phyloP scores from a whole-genome alignment of 495 filamentous ascomycete genomes.

The Rhizodiscina lignyota region DNA sequence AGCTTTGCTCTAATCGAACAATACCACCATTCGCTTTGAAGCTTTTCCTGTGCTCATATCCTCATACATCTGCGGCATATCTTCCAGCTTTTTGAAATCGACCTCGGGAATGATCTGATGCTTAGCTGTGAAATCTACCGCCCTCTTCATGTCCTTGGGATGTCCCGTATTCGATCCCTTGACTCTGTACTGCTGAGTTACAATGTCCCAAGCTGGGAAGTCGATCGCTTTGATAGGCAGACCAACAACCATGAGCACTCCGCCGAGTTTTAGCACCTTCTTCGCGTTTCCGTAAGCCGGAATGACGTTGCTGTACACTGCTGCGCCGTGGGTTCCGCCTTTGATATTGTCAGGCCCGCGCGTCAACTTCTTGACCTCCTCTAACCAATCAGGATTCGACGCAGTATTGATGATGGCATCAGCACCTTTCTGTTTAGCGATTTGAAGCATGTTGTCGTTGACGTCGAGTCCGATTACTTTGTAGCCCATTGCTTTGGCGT shows the following conservation, averaged over 20 bases:
- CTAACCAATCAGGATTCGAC: slow-evolving; percentile 18
- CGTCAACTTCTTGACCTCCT: slow-evolving; percentile 20
- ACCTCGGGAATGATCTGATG: slow-evolving; percentile 21
- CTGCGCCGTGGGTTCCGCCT: slow-evolving; percentile 19
- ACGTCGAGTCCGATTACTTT: too few relatives aligned
- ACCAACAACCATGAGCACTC: slow-evolving; percentile 26
- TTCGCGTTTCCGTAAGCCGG: slow-evolving; percentile 16
- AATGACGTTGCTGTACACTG: slow-evolving; percentile 21
- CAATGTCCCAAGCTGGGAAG: slow-evolving; percentile 15
- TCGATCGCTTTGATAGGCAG: slow-evolving; percentile 18
- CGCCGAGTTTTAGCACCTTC: slow-evolving; percentile 12
- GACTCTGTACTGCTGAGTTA: slow-evolving; percentile 13
- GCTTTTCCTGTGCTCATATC: slow-evolving; percentile 17
- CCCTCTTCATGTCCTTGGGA: slow-evolving; percentile 21
- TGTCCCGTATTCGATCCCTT: slow-evolving; percentile 19
- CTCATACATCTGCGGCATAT: slow-evolving; percentile 17
- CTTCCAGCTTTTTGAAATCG: slow-evolving; percentile 20
- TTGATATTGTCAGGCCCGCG: too few relatives aligned
- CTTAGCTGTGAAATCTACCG: slow-evolving; percentile 22
- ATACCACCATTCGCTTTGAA: slow-evolving; percentile 14
- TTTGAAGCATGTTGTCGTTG: slow-evolving; percentile 16
- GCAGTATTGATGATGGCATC: slow-evolving; percentile 22
- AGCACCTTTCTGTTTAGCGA: slow-evolving; percentile 15
- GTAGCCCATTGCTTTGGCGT: too few relatives aligned
- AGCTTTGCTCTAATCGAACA: too few relatives aligned